A percentile compares a stretch with the other conserved stretches of the same genome.
Conservation (phyloP, 345 rosid species). For the Kandelia obovata region DNA sequence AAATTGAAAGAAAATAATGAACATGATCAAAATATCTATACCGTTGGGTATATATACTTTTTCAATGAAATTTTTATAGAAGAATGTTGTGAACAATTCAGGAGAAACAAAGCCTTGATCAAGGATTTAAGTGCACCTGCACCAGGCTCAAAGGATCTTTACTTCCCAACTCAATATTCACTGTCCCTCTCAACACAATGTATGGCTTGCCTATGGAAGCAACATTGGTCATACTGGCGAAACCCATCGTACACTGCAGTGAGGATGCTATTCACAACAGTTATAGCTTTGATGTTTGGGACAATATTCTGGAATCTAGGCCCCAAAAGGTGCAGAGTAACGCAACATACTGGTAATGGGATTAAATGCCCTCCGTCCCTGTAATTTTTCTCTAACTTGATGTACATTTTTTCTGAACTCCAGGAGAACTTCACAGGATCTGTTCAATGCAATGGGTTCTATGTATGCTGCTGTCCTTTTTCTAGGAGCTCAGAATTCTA, state of each 20-base stretch:
- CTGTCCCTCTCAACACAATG: conserved; percentile 45
- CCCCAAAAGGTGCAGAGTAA: conserved; percentile 39
- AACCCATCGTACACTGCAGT: conserved; percentile 52
- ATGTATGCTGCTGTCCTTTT: conserved; percentile 62
- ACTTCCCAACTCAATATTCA: conserved; percentile 45
- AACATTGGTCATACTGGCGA: conserved; percentile 60
- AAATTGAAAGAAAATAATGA: too few relatives aligned
- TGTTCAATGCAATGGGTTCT: conserved; percentile 62
- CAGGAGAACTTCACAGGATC: conserved; percentile 44
- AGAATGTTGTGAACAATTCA: conserved; percentile 17
- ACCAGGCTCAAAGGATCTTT: conserved; percentile 42
- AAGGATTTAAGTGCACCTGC: conserved; percentile 44
- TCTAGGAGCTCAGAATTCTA: conserved; percentile 51
- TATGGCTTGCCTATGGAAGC: conserved; percentile 66
- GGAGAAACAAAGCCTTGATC: conserved; percentile 59
- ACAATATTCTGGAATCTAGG: conserved; percentile 69
- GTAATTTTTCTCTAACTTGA: neutral
- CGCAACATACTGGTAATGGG: neutral
- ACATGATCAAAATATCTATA: too few relatives aligned
- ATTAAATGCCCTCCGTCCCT: neutral
- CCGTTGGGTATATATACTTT: too few relatives aligned
- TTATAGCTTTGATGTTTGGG: conserved; percentile 60
- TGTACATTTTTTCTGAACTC: conserved; percentile 1
- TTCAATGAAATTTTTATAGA: too few relatives aligned
- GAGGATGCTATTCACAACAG: conserved; percentile 44